Evolutionary conservation across 371 early-diverging fungal genomes (phyloP), one percentile per base, ranked within the genome.

Genomic region (Smittium culicis): DNA sequence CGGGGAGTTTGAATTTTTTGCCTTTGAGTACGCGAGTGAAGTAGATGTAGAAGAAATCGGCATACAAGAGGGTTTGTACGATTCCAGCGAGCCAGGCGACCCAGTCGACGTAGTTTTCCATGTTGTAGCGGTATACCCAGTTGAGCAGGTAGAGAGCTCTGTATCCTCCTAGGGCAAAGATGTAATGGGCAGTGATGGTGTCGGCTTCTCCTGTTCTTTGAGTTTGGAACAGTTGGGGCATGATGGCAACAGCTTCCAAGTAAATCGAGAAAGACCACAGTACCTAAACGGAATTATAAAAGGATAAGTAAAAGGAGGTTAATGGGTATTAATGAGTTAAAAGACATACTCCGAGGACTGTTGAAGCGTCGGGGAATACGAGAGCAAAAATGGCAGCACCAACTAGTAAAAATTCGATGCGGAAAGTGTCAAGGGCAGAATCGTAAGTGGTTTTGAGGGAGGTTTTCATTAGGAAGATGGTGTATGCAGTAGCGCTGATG

Each of bases 41-140:
- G 80, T 99, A 99, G 54, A 98, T 86, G 69, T 91, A 93, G 80
- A 99, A 98, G 76, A 99, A 99, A 79, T 99, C 99, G 71, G 84
- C 83, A 77, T 98, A 99, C 0, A 99, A 78, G 17, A 86, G 88
- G 0, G 99, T 97, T 77, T 99, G 99, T 28, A 99, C 79, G 24
- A 93, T 69, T 58, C 98, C 97, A 2, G 94, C 85, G 14, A 91
- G 69, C 70, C 92, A 84, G 35, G 92, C 85, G 66, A 83, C 74
- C 66, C 77, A 79, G 70, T 87, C 86, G 1, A 75, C 71, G 66
- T 88, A 78, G 55, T 75, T 77, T 68, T 94, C 94, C 20, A 81
- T 76, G 54, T 79, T 72, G 76, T 86, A 93, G 32, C 96, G 88
- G 71, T 93, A 91, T 35, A 98, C 84, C 97, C 99, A 99, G 74